These are phyloP conservation scores for Rubia occidens DNA, from an alignment of 305 asterid species.

Conservation along the genomic window DNA sequence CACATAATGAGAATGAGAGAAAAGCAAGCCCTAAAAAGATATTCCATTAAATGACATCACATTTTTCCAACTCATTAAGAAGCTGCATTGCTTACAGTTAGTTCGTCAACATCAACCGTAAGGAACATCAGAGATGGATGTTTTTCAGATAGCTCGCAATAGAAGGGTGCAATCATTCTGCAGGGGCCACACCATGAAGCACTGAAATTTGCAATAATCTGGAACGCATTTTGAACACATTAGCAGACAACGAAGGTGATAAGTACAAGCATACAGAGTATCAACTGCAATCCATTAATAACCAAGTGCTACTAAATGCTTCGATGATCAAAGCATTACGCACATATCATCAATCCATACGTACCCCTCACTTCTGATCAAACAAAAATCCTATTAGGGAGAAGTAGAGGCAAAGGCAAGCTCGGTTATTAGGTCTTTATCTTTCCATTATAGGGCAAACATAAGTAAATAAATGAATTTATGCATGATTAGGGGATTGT, in stretches of 20 bases:
- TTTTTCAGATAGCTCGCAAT: constrained; percentile 73
- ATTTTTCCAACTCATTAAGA: neutral
- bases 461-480: neutral
- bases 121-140: constrained; percentile 68
- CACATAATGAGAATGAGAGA: neutral
- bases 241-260: constrained; percentile 17
- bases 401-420: neutral
- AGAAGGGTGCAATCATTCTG: constrained; percentile 80
- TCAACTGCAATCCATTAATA: neutral
- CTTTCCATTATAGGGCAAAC: neutral
- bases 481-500: neutral
- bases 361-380: neutral
- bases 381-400: neutral
- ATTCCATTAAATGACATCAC: neutral
- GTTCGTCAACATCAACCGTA: constrained; percentile 83
- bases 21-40: neutral
- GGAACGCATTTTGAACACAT: constrained; percentile 24
- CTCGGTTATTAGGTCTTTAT: neutral
- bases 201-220: constrained; percentile 93
- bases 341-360: neutral
- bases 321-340: neutral
- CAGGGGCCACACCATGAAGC: constrained; percentile 99
- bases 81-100: constrained; percentile 55
- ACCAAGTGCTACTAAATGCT: neutral
- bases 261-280: neutral